Percentiles rank a stretch among this genome's conserved stretches.
Conservation (phyloP, 192 early-diverging fungal species). For the Backusella luteola region DNA sequence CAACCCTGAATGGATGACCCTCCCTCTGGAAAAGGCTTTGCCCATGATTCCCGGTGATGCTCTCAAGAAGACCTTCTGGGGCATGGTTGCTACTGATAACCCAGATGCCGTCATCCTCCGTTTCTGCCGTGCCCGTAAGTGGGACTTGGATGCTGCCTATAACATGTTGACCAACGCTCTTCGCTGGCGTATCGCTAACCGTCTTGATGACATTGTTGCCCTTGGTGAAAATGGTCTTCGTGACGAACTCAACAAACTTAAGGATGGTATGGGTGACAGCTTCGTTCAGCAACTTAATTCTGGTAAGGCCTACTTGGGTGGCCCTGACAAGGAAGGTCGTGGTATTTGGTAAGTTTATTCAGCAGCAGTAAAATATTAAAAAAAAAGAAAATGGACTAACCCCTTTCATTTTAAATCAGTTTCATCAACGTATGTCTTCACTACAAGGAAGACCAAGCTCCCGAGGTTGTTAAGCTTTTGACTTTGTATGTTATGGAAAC, state of each 20-base stretch:
- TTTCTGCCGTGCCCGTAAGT: slow-evolving; percentile 87
- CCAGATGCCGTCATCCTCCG: slow-evolving; percentile 73
- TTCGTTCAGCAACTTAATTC: slow-evolving; percentile 42
- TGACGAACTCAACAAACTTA: slow-evolving; percentile 35
- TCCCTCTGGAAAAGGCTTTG: slow-evolving; percentile 25
- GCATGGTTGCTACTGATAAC: slow-evolving; percentile 59
- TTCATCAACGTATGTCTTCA: slow-evolving; percentile 52
- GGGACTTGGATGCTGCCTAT: slow-evolving; percentile 74
- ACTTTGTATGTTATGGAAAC: slow-evolving; percentile 76
- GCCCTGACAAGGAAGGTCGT: slow-evolving; percentile 47
- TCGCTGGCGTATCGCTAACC: slow-evolving; percentile 67
- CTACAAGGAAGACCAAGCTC: slow-evolving; percentile 56
- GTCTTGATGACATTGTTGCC: slow-evolving; percentile 44
- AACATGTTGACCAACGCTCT: slow-evolving; percentile 69
- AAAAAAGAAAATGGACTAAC: neutral
- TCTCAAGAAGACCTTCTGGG: slow-evolving; percentile 62
- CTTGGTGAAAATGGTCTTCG: slow-evolving; percentile 40
- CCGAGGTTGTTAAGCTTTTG: slow-evolving; percentile 64
- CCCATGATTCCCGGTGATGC: slow-evolving; percentile 13
- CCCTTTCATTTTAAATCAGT: slow-evolving; percentile 23
- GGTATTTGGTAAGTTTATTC: slow-evolving; percentile 50
- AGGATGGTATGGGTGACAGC: slow-evolving; percentile 31
- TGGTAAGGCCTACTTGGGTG: slow-evolving; percentile 50
- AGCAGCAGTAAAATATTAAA: neutral
- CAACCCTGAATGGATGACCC: neutral